phyloP scores from a whole-genome alignment of 768 basidiomycete genomes.

The Suillus subluteus region DNA sequence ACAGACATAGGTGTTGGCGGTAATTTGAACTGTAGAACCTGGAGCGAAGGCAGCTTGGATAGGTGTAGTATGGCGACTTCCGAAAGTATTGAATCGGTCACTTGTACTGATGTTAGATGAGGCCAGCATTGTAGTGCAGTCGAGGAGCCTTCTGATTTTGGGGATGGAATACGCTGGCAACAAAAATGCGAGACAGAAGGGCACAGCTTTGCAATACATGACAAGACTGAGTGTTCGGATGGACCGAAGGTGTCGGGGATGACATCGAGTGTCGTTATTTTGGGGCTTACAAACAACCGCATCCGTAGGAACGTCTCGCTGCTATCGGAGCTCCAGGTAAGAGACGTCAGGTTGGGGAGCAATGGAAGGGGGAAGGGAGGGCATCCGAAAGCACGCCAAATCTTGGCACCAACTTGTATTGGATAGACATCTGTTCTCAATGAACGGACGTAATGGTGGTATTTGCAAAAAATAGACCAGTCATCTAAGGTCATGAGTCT shows the following conservation, averaged over 20 bases:
- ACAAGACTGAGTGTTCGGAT: neutral
- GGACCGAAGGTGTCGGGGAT: neutral
- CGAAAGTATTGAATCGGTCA: neutral
- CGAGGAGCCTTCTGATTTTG: neutral
- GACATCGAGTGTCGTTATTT: neutral
- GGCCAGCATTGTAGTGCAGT: neutral
- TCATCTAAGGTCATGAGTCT: conserved; percentile 15
- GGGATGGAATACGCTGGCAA: too few relatives aligned
- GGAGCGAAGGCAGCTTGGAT: neutral
- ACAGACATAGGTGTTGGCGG: neutral
- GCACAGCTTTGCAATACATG: conserved; percentile 2
- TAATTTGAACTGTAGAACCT: neutral
- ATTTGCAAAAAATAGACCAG: conserved; percentile 33
- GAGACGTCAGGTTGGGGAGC: neutral
- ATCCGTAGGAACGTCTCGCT: neutral
- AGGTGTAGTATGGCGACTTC: neutral
- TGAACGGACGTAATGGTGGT: conserved; percentile 27
- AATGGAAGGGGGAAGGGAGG: conserved; percentile 2
- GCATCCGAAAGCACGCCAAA: neutral
- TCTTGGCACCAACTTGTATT: neutral
- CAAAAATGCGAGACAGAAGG: neutral
- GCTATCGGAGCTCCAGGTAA: neutral
- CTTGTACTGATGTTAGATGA: neutral
- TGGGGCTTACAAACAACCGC: neutral
- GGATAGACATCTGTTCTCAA: neutral